Conservation (phyloP, 179 eudicot genomes). For the Heliamphora pulchella region DNA sequence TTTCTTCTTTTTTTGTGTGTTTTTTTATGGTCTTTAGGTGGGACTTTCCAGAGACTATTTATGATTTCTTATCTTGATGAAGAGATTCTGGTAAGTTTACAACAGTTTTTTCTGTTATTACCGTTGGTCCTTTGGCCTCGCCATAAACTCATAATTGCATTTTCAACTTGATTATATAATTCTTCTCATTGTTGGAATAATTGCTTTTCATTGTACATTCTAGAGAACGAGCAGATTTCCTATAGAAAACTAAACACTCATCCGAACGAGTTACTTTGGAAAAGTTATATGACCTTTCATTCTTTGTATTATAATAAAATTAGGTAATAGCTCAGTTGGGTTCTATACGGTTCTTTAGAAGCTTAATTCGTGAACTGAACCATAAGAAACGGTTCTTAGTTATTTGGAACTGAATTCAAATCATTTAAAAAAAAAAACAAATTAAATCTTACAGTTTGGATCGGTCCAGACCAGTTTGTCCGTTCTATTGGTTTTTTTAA, state of each 20-base stretch:
- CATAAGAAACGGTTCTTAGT: too few relatives aligned
- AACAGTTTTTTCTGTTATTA: conserved; percentile 17
- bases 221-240: background rate
- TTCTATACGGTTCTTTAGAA: too few relatives aligned
- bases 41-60: conserved; percentile 60
- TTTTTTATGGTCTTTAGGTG: conserved; percentile 42
- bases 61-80: conserved; percentile 94
- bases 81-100: conserved; percentile 72
- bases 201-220: background rate
- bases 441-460: too few relatives aligned
- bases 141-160: background rate
- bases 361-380: too few relatives aligned
- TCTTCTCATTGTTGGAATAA: background rate
- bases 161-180: background rate
- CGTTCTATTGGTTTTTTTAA: too few relatives aligned
- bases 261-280: background rate
- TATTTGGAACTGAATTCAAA: too few relatives aligned
- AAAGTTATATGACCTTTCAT: background rate
- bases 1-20: background rate
- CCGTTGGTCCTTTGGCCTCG: too few relatives aligned
- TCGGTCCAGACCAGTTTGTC: too few relatives aligned
- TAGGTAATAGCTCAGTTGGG: too few relatives aligned
- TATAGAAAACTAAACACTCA: background rate
- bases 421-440: too few relatives aligned
- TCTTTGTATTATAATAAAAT: too few relatives aligned